phyloP scores from a whole-genome alignment of 108 stramenopile genomes.

The Conticribra guillardii region DNA sequence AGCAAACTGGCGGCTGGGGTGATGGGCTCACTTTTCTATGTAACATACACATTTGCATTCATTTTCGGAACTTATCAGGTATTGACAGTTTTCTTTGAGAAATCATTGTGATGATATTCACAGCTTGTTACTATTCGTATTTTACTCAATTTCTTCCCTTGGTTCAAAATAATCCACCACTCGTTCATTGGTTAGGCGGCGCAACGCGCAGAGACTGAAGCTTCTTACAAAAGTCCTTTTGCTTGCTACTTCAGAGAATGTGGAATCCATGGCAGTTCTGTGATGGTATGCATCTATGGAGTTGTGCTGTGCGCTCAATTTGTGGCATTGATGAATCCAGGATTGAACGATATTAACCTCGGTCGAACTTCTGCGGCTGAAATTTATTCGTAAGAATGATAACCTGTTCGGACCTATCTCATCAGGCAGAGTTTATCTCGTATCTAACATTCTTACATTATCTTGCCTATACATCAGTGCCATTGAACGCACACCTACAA shows the following conservation, averaged over 20 bases:
- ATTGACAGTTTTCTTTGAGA: background rate
- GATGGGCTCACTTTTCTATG: slow-evolving; percentile 42
- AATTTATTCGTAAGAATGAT: slow-evolving; percentile 27
- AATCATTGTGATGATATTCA: background rate
- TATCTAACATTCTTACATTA: too few species aligned
- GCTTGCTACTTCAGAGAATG: slow-evolving; percentile 30
- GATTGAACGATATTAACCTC: slow-evolving; percentile 33
- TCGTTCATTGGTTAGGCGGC: slow-evolving; percentile 10
- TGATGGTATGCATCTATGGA: slow-evolving; percentile 46
- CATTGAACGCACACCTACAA: slow-evolving; percentile 33
- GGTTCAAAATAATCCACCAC: background rate
- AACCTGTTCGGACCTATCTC: too few species aligned
- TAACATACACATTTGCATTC: slow-evolving; percentile 46
- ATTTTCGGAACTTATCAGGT: slow-evolving; percentile 44
- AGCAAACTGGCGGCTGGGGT: slow-evolving; percentile 27
- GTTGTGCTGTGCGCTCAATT: slow-evolving; percentile 46
- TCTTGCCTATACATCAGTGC: too few species aligned
- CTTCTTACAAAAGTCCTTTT: slow-evolving; percentile 5
- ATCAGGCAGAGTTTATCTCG: too few species aligned
- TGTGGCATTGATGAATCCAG: slow-evolving; percentile 45
- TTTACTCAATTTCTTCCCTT: background rate
- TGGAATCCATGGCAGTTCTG: slow-evolving; percentile 39
- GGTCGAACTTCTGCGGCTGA: slow-evolving; percentile 36
- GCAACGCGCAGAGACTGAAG: slow-evolving; percentile 12
- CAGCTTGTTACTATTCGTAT: background rate